Base-by-base conservation (phyloP, 352 stramenopile genomes). In the Phytophthora pluvialis region DNA sequence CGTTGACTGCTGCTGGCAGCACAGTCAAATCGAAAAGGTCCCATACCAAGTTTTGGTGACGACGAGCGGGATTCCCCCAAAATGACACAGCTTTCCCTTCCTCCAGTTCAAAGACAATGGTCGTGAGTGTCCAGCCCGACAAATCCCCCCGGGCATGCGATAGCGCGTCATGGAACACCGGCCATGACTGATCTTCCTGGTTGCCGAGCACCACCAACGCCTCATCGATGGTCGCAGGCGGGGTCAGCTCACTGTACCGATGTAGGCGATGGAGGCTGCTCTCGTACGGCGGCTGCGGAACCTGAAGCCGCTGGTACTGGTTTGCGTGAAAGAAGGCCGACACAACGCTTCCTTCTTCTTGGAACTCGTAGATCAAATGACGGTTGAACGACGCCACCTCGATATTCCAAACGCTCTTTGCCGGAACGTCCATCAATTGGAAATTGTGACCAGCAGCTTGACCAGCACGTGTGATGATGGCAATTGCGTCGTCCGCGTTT, bases 381-480 rank as follows among this genome's bases (percentile, higher is more conserved):
- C 82, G 84, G 50, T 88, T 73, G 21, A 86, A 81, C 2, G 84
- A 87, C 11, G 84, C 84, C 5, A 80, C 80, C 54, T 93, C 84
- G 18, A 93, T 72, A 54, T 93, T 93, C 75, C 77, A 88, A 29
- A 90, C 73, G 11, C 79, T 70, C 5, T 53, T 55, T 16, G 42
- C 53, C 31, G 33, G 12, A 10, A 89, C 46, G 45, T 93, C 78
- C 84, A 93, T 90, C 50, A 93, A 68, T 75, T 93, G 84, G 60
- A 89, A 89, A 67, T 91, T 93, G 60, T 93, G 84, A 15, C 81
- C 84, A 11, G 81, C 72, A 31, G 80, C 80, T 65, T 93, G 81
- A 32, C 73, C 58, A 2, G 62, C 53, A 12, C 75, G 68, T 1
- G 75, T 86, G 60, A 89, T 85, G 52, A 79, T 80, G 7, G 49